phyloP scores from a whole-genome alignment of 805 yeast genomes.

The Candida pini region DNA sequence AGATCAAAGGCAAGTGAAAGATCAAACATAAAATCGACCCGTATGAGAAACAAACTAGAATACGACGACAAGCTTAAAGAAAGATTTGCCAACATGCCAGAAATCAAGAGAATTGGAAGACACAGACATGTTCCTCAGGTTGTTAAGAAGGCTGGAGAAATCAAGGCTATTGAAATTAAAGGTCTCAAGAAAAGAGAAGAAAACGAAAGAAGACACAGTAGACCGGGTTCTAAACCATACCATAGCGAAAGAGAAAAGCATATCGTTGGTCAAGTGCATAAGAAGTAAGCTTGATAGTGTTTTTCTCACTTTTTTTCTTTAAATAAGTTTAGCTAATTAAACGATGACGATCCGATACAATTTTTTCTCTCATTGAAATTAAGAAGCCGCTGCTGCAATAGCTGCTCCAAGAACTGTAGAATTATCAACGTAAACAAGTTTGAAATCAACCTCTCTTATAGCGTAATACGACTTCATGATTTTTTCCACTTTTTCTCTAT shows the following conservation, averaged over 20 bases:
- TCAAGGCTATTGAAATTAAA: conserved; percentile 67
- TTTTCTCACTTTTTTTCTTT: too few relatives aligned
- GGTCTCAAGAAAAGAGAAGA: conserved; percentile 76
- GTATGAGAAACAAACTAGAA: conserved; percentile 77
- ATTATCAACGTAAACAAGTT: conserved; percentile 36
- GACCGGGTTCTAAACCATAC: conserved; percentile 51
- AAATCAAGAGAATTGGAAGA: conserved; percentile 79
- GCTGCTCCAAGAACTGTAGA: conserved; percentile 50
- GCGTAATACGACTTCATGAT: conserved; percentile 8
- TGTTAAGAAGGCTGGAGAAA: conserved; percentile 84
- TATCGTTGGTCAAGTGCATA: conserved; percentile 73
- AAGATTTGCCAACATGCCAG: conserved; percentile 94
- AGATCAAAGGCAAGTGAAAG: conserved; percentile 82
- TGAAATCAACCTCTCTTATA: conserved; percentile 25
- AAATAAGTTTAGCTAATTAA: not conserved
- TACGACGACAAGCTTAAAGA: conserved; percentile 90
- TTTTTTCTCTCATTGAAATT: not conserved
- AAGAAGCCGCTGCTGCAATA: conserved; percentile 35
- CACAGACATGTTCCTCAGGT: conserved; percentile 90
- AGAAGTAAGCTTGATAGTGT: conserved; percentile 32
- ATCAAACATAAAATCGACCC: conserved; percentile 71
- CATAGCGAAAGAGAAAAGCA: conserved; percentile 80
- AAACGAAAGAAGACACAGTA: conserved; percentile 76
- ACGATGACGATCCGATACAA: too few relatives aligned
- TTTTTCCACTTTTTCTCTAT: conserved; percentile 30